Base-by-base conservation (phyloP, 495 filamentous ascomycete genomes). In the Acidomyces sp. region DNA sequence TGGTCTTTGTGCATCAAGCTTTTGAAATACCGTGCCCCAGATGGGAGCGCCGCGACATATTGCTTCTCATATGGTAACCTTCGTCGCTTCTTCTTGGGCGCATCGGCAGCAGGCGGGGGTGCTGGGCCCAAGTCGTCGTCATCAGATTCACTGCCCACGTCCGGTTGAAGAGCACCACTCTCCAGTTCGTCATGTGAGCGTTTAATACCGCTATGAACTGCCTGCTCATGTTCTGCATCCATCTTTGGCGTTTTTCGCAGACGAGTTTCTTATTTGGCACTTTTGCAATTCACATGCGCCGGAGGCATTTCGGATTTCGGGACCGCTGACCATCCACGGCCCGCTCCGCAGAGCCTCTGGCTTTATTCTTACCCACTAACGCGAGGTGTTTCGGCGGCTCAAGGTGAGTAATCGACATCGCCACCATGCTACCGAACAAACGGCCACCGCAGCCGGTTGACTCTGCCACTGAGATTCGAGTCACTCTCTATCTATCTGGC, bases 1-100 rank as follows among this genome's bases (percentile, higher is more conserved):
- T 93, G 85, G 45, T 96, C 90, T 60, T 88, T 86, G 66, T 99
- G 90, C 90, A 99, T 99, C 48, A 99, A 67, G 21, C 90, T 96
- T 55, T 87, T 94, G 34, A 82, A 94, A 61, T 99, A 99, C 10
- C 84, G 78, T 13, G 71, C 44, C 30, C 82, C 82, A 26, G 74
- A 72, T 3, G 90, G 90, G 4, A 99, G 75, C 37, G 92, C 87
- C 32, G 80, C 80, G 53, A 96, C 63, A 61, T 94, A 96, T 46
- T 94, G 75, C 55, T 92, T 93, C 61, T 93, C 88, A 61, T 93
- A 82, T 0, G 85, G 85, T 11, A 99, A 78, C 55, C 82, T 82
- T 34, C 86, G 77, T 7, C 82, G 75, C 62, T 93, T 96, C 68
- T 92, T 92, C 39, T 74, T 76, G 20, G 81, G 84, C 21, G 66